Conservation (phyloP, 306 rosid genomes). For the Acacia confusa region DNA sequence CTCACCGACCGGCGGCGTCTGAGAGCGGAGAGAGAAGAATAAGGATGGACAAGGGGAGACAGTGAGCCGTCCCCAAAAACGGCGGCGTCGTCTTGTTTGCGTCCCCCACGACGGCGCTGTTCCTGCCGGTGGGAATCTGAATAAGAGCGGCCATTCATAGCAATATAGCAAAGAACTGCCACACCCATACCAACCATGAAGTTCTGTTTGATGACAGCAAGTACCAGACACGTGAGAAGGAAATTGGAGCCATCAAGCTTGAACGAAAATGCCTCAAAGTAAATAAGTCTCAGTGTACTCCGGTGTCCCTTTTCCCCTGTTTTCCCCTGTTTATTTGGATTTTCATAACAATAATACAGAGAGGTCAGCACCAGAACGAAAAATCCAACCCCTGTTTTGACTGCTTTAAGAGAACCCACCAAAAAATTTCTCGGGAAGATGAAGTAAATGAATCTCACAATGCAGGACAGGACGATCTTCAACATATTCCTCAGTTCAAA, state of each 20-base stretch:
- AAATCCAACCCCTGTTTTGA: background rate
- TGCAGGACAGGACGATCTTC: background rate
- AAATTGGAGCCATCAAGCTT: slow-evolving; percentile 15
- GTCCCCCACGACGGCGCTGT: background rate
- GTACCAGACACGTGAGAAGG: slow-evolving; percentile 3
- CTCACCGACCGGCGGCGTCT: background rate
- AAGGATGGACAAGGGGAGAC: background rate
- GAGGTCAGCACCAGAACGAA: background rate
- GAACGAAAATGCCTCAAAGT: background rate
- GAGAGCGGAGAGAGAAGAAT: background rate
- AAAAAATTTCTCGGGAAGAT: background rate
- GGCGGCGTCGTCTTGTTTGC: background rate
- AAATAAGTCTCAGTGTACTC: background rate
- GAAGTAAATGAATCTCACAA: background rate
- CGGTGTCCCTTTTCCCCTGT: background rate
- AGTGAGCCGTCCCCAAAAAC: background rate
- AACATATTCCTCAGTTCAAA: background rate
- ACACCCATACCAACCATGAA: background rate
- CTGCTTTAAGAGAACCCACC: background rate
- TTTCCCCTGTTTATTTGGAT: background rate
- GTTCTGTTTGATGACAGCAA: slow-evolving; percentile 3
- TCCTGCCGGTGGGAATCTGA: background rate
- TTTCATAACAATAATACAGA: background rate
- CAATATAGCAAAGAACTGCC: background rate
- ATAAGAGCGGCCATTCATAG: background rate